phyloP scores from a whole-genome alignment of 2,329 filamentous ascomycete genomes.

The Neofusicoccum cordaticola region DNA sequence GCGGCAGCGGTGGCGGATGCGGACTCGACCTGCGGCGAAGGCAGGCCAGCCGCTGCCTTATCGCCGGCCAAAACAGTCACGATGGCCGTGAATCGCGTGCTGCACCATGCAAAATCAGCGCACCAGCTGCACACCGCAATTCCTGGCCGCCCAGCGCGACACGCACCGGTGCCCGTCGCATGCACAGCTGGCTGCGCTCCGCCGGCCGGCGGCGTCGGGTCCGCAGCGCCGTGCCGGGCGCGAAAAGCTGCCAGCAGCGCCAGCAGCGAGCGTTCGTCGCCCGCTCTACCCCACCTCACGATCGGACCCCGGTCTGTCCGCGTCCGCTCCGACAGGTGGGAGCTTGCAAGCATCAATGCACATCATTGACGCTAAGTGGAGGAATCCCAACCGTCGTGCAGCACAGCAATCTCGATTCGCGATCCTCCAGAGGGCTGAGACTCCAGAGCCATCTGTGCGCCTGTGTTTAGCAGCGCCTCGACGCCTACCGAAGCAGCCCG shows the following conservation, averaged over 20 bases:
- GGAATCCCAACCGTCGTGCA: conserved; percentile 7
- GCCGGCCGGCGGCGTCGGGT: not conserved
- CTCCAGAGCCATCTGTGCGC: not conserved
- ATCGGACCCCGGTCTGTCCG: not conserved
- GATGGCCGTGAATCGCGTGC: conserved; percentile 4
- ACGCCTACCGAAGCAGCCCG: not conserved
- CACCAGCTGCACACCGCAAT: conserved; percentile 11
- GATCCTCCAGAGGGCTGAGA: not conserved
- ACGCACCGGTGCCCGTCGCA: no score
- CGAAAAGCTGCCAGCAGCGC: not conserved
- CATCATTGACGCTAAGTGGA: conserved; percentile 9
- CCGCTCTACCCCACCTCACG: conserved; percentile 8
- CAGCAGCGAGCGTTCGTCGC: not conserved
- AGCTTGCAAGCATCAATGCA: conserved; percentile 9
- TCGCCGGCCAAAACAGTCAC: not conserved
- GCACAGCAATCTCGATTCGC: conserved; percentile 6
- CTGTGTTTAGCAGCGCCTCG: not conserved
- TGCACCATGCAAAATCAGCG: conserved; percentile 10
- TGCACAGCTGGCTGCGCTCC: not conserved
- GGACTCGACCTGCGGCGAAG: not conserved
- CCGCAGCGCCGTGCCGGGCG: not conserved
- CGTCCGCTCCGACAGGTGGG: not conserved
- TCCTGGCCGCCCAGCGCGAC: not conserved
- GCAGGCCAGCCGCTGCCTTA: not conserved
- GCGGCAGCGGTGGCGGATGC: not conserved